Percentiles rank a stretch among this genome's conserved stretches.
These are phyloP conservation scores for Kodamaea fukazawae DNA, from an alignment of 805 yeast genomes.

Conservation along the genomic window DNA sequence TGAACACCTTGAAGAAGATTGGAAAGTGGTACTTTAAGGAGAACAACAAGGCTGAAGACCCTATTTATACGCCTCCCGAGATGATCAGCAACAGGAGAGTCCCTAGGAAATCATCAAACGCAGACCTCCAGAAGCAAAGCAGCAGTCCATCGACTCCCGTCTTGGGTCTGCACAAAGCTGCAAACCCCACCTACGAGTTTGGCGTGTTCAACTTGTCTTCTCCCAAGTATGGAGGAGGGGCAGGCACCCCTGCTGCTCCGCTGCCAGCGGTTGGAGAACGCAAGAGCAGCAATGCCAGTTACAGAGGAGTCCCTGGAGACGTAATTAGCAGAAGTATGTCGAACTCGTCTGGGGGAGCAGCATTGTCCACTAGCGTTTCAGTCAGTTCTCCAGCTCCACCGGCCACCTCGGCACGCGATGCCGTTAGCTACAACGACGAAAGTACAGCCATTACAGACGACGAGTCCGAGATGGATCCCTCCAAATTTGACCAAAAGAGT, in stretches of 20 bases:
- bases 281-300: not conserved
- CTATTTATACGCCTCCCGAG: conserved; percentile 51
- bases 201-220: conserved; percentile 12
- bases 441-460: conserved; percentile 1
- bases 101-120: conserved; percentile 21
- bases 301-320: not conserved
- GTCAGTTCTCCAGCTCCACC: too few relatives aligned
- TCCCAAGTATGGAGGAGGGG: not conserved
- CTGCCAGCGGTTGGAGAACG: not conserved
- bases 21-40: conserved; percentile 69
- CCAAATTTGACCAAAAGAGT: not conserved
- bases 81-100: conserved; percentile 61
- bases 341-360: too few relatives aligned
- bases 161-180: not conserved
- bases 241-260: not conserved
- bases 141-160: not conserved
- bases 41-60: conserved; percentile 20
- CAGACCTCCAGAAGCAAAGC: conserved; percentile 6
- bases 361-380: too few relatives aligned
- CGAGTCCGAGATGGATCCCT: not conserved
- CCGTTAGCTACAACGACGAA: not conserved
- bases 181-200: conserved; percentile 22
- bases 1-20: conserved; percentile 50
- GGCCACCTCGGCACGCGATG: too few relatives aligned
- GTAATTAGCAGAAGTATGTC: too few relatives aligned